These are phyloP conservation scores for Trichoderma endophyticum DNA, from an alignment of 2,329 filamentous ascomycete species.

Conservation along the genomic window DNA sequence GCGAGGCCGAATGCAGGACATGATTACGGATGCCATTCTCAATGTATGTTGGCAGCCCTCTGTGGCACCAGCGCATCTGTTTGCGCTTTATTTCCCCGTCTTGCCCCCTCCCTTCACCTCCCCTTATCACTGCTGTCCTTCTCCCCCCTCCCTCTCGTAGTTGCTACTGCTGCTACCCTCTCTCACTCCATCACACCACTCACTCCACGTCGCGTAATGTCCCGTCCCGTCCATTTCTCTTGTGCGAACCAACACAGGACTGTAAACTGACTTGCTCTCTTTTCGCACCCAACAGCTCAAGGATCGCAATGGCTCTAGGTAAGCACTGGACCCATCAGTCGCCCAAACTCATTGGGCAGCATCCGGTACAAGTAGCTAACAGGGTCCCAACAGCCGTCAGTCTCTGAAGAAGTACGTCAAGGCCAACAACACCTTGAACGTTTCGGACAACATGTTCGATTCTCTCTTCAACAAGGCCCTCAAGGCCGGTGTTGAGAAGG, in stretches of 20 bases:
- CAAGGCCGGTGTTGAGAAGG: conserved; percentile 78
- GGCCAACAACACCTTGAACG: conserved; percentile 50
- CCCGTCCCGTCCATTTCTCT: background rate
- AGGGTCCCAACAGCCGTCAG: conserved; percentile 46
- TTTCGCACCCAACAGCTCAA: conserved; percentile 49
- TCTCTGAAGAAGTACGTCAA: conserved; percentile 60
- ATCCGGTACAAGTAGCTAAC: conserved; percentile 17
- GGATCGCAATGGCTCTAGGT: conserved; percentile 57
- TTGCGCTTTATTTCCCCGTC: background rate
- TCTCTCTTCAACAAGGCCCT: conserved; percentile 84
- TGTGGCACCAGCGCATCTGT: conserved; percentile 24
- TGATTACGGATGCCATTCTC: conserved; percentile 61
- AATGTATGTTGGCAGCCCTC: conserved; percentile 46
- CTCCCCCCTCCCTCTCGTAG: background rate
- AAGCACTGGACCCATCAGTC: conserved; percentile 18
- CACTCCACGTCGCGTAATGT: background rate
- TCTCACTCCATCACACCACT: conserved; percentile 3
- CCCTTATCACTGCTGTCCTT: background rate
- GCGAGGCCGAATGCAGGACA: conserved; percentile 46
- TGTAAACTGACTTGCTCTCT: conserved; percentile 39
- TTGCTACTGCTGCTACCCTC: background rate
- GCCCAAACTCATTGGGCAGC: background rate
- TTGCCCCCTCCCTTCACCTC: background rate
- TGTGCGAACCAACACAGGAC: background rate
- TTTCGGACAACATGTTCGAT: conserved; percentile 57